These are phyloP conservation scores for Actinidia chinensis DNA, from an alignment of 179 eudicot species.

Conservation along the genomic window DNA sequence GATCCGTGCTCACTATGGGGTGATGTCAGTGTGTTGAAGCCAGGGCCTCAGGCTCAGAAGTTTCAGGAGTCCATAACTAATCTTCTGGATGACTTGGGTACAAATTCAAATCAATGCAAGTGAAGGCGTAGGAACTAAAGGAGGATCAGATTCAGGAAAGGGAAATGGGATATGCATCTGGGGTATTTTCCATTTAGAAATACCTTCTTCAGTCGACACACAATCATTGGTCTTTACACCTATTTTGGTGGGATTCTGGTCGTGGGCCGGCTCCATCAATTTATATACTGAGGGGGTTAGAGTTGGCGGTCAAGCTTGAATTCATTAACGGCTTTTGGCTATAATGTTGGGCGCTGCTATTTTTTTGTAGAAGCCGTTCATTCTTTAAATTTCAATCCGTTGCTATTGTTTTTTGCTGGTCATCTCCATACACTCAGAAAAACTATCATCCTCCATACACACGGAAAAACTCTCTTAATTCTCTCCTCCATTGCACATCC, in stretches of 20 bases:
- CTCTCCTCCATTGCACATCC: too few species aligned
- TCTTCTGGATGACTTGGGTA: conserved; percentile 50
- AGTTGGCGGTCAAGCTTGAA: not conserved
- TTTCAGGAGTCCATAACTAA: conserved; percentile 50
- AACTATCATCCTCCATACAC: too few species aligned
- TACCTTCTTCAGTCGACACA: not conserved
- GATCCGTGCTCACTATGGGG: conserved; percentile 81
- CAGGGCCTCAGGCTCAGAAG: conserved; percentile 60
- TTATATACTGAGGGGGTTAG: conserved; percentile 11
- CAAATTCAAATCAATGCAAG: conserved; percentile 67
- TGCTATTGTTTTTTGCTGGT: not conserved
- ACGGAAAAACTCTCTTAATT: too few species aligned
- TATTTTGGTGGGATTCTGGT: conserved; percentile 10
- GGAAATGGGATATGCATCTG: not conserved
- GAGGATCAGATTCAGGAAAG: not conserved
- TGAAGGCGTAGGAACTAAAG: conserved; percentile 25
- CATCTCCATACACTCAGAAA: too few species aligned
- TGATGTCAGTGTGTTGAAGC: conserved; percentile 61
- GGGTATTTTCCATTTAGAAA: not conserved
- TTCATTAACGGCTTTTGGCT: conserved; percentile 4
- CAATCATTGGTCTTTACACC: conserved; percentile 13
- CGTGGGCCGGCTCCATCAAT: not conserved
- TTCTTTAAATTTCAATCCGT: conserved; percentile 8
- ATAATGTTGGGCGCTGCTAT: conserved; percentile 16
- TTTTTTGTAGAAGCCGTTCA: conserved; percentile 16